Base-by-base conservation (phyloP, 176 grass and related monocot genomes). In the Oryza nivara region DNA sequence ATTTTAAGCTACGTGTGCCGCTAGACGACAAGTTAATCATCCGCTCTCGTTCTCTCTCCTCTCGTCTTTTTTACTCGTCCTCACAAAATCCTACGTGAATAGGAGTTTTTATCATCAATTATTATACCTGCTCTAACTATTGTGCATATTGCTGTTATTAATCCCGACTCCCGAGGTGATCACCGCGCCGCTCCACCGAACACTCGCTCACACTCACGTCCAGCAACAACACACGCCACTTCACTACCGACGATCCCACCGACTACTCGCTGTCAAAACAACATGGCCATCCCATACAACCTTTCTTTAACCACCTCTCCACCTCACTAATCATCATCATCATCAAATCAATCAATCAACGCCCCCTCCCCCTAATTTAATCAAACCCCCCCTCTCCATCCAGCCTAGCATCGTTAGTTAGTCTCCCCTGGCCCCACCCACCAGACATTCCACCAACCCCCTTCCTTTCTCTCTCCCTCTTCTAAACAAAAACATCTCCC, bases 371-470 rank as follows among this genome's bases (percentile, higher is more conserved):
- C 43, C 43, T 44, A 44, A 44, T 2, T 44, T 56, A 54, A 54
- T 56, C 0, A 54, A 4, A 1, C 26, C 5, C 5, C 23, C 40
- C 6, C 4, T 56, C 51, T 30, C 28, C 28, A 30, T 63, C 58
- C 58, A 63, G 20, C 58, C 20, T 63, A 23, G 58, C 58, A 52
- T 3, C 51, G 51, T 54, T 54, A 60, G 56, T n/a, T 60, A n/a
- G 56, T 19, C 56, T n/a, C 0, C 56, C 19, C 56, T 5, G 48
- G 11, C 14, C 58, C 58, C 58, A 63, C 58, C 20, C 58, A 23
- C 58, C 58, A 63, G 58, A 23, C 58, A 63, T 63, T 63, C 58
- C 20, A 63, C 58, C 58, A 63, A 63, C 58, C 58, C 58, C 58
- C 1, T 61, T 30, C 28, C 28, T 30, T 30, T 30, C 28, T 30